Percentiles rank a stretch among this genome's conserved stretches.
Conservation (phyloP, 306 rosid species). For the Ormosia emarginata region DNA sequence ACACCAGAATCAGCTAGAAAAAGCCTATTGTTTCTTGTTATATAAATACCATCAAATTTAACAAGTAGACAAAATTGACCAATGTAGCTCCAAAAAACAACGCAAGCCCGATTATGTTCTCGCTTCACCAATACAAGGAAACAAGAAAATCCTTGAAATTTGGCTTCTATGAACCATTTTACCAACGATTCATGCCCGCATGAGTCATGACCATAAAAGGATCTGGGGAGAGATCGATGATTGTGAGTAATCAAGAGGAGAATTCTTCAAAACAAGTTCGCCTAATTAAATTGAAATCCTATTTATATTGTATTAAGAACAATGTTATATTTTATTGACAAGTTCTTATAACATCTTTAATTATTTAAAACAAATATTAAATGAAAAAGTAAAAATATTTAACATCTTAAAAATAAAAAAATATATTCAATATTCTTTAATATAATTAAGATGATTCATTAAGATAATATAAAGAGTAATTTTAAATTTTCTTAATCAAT, state of each 20-base stretch:
- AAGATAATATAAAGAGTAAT: too few relatives aligned
- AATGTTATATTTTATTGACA: too few relatives aligned
- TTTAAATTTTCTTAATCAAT: too few relatives aligned
- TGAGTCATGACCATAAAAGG: neutral
- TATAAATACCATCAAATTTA: neutral
- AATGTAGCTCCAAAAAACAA: constrained; percentile 19
- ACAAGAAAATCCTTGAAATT: constrained; percentile 26
- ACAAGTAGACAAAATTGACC: constrained; percentile 27
- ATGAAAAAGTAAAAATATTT: too few relatives aligned
- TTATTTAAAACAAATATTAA: too few relatives aligned
- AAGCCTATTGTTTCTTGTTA: constrained; percentile 10
- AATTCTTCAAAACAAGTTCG: neutral
- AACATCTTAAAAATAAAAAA: too few relatives aligned
- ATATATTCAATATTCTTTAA: too few relatives aligned
- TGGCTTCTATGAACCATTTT: constrained; percentile 21
- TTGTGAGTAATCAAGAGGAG: neutral
- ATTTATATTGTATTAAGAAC: neutral
- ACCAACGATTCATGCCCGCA: neutral
- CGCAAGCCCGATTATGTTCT: neutral
- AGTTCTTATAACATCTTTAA: too few relatives aligned
- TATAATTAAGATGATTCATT: too few relatives aligned
- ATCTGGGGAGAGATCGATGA: neutral
- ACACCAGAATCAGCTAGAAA: constrained; percentile 19
- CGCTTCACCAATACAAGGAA: constrained; percentile 7
- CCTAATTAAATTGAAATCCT: neutral